Conservation (phyloP, 2,329 filamentous ascomycete species). For the Pseudovirgaria hyperparasitica region DNA sequence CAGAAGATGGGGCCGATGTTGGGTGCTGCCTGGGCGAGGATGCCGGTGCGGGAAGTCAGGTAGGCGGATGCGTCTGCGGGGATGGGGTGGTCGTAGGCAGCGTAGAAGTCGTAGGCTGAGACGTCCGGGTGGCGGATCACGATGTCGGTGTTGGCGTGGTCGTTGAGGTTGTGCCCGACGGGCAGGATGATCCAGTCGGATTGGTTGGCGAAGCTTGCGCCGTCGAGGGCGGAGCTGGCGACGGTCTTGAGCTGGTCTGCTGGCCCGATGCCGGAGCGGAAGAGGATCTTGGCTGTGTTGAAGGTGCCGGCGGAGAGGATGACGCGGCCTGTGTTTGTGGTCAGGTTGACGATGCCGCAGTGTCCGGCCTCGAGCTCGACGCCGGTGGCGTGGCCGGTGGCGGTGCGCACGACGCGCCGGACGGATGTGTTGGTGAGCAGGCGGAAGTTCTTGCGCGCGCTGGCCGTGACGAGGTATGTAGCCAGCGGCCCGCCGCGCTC, state of each 20-base stretch:
- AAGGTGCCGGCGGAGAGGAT: slow-evolving; percentile 57
- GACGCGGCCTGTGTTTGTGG: slow-evolving; percentile 47
- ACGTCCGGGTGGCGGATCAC: slow-evolving; percentile 39
- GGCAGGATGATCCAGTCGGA: slow-evolving; percentile 38
- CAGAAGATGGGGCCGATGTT: slow-evolving; percentile 53
- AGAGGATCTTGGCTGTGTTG: slow-evolving; percentile 55
- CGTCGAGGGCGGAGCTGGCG: slow-evolving; percentile 28
- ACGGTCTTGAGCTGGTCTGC: slow-evolving; percentile 33
- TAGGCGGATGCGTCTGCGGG: slow-evolving; percentile 27
- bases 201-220: slow-evolving; percentile 29
- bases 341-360: slow-evolving; percentile 47
- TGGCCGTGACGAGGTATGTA: slow-evolving; percentile 55
- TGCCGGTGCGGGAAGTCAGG: slow-evolving; percentile 39
- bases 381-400: slow-evolving; percentile 49
- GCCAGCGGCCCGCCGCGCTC: slow-evolving; percentile 58
- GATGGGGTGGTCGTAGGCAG: slow-evolving; percentile 38
- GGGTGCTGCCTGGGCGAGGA: slow-evolving; percentile 51
- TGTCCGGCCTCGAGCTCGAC: slow-evolving; percentile 55
- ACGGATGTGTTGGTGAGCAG: slow-evolving; percentile 55
- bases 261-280: slow-evolving; percentile 58
- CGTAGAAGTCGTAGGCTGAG: slow-evolving; percentile 53
- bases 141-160: slow-evolving; percentile 45
- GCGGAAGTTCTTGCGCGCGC: slow-evolving; percentile 49
- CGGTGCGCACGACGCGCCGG: slow-evolving; percentile 51
- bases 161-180: slow-evolving; percentile 38